Conservation (phyloP, 1,284 basidiomycete species). For the Phellopilus nigrolimitatus region DNA sequence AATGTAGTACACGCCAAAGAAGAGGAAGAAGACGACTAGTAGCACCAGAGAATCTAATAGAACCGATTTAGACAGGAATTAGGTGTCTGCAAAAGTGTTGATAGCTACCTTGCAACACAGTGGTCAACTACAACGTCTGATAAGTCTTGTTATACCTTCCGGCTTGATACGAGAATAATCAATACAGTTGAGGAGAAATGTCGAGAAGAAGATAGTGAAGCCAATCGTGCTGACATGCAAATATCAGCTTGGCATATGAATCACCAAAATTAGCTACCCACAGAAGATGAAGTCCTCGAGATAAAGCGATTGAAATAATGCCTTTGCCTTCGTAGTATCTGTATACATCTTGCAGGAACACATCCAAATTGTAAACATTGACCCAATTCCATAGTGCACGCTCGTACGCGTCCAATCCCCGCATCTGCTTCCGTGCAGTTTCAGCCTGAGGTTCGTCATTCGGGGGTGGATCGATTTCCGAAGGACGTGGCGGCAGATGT, state of each 20-base stretch:
- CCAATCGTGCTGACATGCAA: constrained; percentile 74
- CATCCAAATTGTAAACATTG: constrained; percentile 95
- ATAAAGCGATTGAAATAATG: constrained; percentile 88
- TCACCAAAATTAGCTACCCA: constrained; percentile 42
- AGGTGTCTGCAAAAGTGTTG: constrained; percentile 16
- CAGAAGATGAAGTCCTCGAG: constrained; percentile 87
- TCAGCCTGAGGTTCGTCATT: constrained; percentile 12
- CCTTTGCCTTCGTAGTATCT: constrained; percentile 96
- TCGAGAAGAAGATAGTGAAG: constrained; percentile 96
- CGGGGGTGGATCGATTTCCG: constrained; percentile 43
- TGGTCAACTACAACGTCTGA: constrained; percentile 75
- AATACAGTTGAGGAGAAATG: constrained; percentile 92
- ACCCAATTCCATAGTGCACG: constrained; percentile 98
- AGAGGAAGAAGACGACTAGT: constrained; percentile 77
- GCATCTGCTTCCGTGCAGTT: constrained; percentile 38
- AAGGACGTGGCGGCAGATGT: constrained; percentile 63
- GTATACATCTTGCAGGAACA: constrained; percentile 93
- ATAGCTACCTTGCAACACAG: constrained; percentile 74
- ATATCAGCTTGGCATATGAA: constrained; percentile 21
- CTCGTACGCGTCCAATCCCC: constrained; percentile 80
- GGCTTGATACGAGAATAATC: constrained; percentile 80
- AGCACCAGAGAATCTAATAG: constrained; percentile 71
- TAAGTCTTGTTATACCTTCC: constrained; percentile 58
- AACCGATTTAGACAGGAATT: constrained; percentile 17
- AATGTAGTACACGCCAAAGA: constrained; percentile 78